phyloP scores from a whole-genome alignment of 2,329 filamentous ascomycete species.

The Bipolaris gigantea region DNA sequence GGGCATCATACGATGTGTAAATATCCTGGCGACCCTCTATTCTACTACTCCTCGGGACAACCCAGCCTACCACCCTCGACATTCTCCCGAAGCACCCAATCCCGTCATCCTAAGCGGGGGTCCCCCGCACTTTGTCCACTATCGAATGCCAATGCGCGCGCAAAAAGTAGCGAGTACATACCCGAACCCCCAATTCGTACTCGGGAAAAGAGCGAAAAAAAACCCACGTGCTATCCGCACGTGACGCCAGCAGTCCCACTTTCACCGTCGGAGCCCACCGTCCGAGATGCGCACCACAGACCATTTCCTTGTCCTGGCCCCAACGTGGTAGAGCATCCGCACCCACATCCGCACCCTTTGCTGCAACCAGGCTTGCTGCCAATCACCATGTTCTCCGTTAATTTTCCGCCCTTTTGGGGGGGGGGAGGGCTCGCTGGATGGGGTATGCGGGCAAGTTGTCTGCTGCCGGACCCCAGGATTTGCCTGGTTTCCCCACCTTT shows the following conservation, averaged over 20 bases:
- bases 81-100: no score
- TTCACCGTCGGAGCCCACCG: no score
- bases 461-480: conserved; percentile 14
- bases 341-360: not conserved
- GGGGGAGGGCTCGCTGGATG: no score
- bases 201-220: no score
- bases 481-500: conserved; percentile 20
- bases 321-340: conserved; percentile 3
- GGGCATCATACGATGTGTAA: not conserved
- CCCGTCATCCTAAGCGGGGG: no score
- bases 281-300: no score
- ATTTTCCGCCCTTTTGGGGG: not conserved
- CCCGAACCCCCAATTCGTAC: no score
- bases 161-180: no score
- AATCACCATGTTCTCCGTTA: conserved; percentile 14
- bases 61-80: no score
- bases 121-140: no score
- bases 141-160: no score
- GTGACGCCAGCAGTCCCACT: not conserved
- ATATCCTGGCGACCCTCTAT: not conserved
- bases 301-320: not conserved
- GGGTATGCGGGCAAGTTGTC: not conserved
- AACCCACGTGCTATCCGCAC: no score
- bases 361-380: not conserved
- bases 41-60: not conserved